These are phyloP conservation scores for Irpex lacteus DNA, from an alignment of 1,284 basidiomycete species.

Conservation along the genomic window DNA sequence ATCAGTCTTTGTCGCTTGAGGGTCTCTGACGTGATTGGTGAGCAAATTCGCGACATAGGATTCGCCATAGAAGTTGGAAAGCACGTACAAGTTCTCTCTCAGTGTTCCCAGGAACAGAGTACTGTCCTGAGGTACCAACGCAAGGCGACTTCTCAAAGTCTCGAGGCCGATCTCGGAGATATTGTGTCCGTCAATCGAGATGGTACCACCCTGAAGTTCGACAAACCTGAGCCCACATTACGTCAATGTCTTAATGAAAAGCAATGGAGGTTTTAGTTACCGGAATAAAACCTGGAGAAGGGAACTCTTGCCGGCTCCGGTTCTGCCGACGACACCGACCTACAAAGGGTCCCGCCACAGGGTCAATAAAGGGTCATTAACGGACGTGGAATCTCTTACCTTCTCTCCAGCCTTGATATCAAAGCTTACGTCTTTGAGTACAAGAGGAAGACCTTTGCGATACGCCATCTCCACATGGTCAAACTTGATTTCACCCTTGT, in stretches of 20 bases:
- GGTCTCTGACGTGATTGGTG: conserved; percentile 45
- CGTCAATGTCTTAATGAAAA: conserved; percentile 19
- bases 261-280: conserved; percentile 32
- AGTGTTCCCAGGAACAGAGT: conserved; percentile 64
- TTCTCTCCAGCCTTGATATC: conserved; percentile 68
- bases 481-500: conserved; percentile 60
- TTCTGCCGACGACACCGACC: conserved; percentile 76
- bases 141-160: conserved; percentile 56
- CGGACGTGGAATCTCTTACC: conserved; percentile 30
- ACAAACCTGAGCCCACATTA: conserved; percentile 47
- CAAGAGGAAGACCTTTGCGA: conserved; percentile 68
- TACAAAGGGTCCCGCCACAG: conserved; percentile 16
- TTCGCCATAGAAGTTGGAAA: not conserved
- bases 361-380: not conserved
- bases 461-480: conserved; percentile 65
- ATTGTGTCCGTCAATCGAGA: conserved; percentile 72
- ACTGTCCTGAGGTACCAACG: conserved; percentile 73
- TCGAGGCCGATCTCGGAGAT: conserved; percentile 55
- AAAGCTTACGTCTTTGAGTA: conserved; percentile 68
- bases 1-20: conserved; percentile 51
- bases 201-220: conserved; percentile 58
- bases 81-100: conserved; percentile 63
- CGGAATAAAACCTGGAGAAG: conserved; percentile 74
- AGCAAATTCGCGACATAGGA: not conserved
- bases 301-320: conserved; percentile 78